Evolutionary conservation across 345 rosid genomes (phyloP), one percentile per base, ranked within the genome.

Genomic region (Ricinus communis): DNA sequence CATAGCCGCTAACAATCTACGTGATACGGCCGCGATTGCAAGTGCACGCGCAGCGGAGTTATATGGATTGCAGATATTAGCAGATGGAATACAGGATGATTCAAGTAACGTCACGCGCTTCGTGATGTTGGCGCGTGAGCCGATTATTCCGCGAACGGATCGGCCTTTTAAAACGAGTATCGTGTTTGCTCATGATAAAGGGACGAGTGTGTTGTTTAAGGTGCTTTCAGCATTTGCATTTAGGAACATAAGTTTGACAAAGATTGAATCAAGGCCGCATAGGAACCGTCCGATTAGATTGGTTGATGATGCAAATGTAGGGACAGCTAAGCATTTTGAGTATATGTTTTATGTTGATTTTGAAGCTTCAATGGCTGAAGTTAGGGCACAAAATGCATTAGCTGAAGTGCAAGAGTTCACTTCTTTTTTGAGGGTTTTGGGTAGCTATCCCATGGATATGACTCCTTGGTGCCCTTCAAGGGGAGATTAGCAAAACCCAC

Each of bases 401-500:
- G 84, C 96, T 22, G 99, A 92, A 82, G 98, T 95, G n/a, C 99
- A 95, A 66, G 99, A 95, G 76, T 92, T 88, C 88, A 92, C 99
- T 27, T 95, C 99, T 8, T 95, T 95, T 84, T 83, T 95, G 75
- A 81, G 99, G 81, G 99, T 95, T 31, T 72, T 95, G 72, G 99
- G 99, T 14, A 95, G 99, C 64, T 95, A 95, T 75, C 99, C 99
- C 3, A 95, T 90, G 93, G 99, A 95, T 79, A 95, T 95, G 99
- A 87, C 97, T 8, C 97, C 99, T 5, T 95, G 97, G 97, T 82
- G 82, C 62, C 95, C 95, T 3, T 81, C 91, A 19, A 13, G 82
- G 50, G 88, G 68, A 33, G 85, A 84, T 25, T 72, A 62, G 72
- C 14, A 9, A 14, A 25, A 14, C 5, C n/a, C 27, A 46, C 18